A percentile compares a stretch with the other conserved stretches of the same genome.
phyloP scores from a whole-genome alignment of 2,329 filamentous ascomycete species.

The Xylariaceae sp. region DNA sequence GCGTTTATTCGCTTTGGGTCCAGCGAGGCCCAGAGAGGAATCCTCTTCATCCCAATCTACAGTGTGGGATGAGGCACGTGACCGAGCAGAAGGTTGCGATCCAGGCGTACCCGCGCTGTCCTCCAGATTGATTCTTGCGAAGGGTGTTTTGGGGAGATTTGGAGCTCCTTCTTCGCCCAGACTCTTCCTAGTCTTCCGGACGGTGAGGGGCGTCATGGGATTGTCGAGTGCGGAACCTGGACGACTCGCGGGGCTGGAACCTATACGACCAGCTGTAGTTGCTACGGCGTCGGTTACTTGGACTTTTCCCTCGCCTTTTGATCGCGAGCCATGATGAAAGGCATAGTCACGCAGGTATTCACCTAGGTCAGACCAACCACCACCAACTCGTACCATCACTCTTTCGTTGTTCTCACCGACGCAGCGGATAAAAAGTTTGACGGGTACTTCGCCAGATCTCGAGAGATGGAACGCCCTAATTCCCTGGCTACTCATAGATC shows the following conservation, averaged over 20 bases:
- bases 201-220: conserved; percentile 47
- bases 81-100: conserved; percentile 44
- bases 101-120: conserved; percentile 40
- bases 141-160: conserved; percentile 43
- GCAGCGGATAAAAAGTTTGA: conserved; percentile 90
- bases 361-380: conserved; percentile 95
- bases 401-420: conserved; percentile 88
- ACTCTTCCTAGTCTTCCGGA: conserved; percentile 54
- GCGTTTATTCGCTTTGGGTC: conserved; percentile 62
- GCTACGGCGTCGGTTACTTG: conserved; percentile 55
- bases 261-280: conserved; percentile 27
- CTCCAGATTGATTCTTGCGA: conserved; percentile 26
- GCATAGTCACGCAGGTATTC: conserved; percentile 95
- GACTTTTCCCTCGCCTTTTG: conserved; percentile 51
- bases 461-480: conserved; percentile 93
- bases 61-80: conserved; percentile 49
- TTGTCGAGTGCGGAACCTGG: conserved; percentile 40
- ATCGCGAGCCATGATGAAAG: conserved; percentile 80
- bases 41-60: conserved; percentile 60
- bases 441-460: conserved; percentile 77
- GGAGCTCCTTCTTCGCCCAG: conserved; percentile 36
- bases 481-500: conserved; percentile 57
- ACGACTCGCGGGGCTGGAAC: conserved; percentile 43
- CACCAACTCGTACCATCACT: conserved; percentile 96
- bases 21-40: conserved; percentile 65